Evolutionary conservation across 768 basidiomycete species (phyloP), one percentile per base, ranked within the genome.

Genomic region (Pholiota conissans): DNA sequence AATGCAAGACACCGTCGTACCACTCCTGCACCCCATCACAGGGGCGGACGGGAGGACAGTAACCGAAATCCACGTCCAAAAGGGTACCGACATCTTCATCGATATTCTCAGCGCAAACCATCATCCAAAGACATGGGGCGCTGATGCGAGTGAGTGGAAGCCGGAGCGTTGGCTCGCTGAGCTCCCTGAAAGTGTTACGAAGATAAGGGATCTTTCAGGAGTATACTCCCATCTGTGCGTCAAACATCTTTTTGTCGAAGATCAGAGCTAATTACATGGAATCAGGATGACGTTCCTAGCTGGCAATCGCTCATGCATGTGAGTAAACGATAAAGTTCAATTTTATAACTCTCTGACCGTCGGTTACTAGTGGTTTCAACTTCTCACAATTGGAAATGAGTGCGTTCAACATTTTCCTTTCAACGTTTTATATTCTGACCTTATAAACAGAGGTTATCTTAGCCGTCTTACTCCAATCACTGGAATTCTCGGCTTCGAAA

Each of bases 21-120:
- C 84, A 0, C 71, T 86, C 18, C 72, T 76, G 5, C 67, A 67
- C 30, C 78, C 81, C 7, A 69, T 81, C 40, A 67, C 53, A 18
- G 74, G 72, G 4, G 62, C 62, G 16, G 65, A 71, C 0, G 80
- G 79, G 2, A 61, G 71, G 29, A 39, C 67, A 3, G 60, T 78
- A 10, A 58, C 57, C 13, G 74, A 78, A 51, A 27, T 82, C 9
- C 59, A 67, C 7, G 61, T 83, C 9, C 75, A 74, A 0, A 71
- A 73, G 27, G 79, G 75, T 1, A 73, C 74, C 1, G 71, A 69
- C 7, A 63, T 81, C 6, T 61, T 77, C 39, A 62, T 74, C 20
- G 77, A 78, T 5, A 62, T 71, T 11, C 45, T 67, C 14, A 68
- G 64, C 18, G 59, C 62, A 24, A 76, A 78, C 61, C 61, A 63